Evolutionary conservation across 495 filamentous ascomycete species (phyloP).

Genomic region (Penicillium maclennaniae): DNA sequence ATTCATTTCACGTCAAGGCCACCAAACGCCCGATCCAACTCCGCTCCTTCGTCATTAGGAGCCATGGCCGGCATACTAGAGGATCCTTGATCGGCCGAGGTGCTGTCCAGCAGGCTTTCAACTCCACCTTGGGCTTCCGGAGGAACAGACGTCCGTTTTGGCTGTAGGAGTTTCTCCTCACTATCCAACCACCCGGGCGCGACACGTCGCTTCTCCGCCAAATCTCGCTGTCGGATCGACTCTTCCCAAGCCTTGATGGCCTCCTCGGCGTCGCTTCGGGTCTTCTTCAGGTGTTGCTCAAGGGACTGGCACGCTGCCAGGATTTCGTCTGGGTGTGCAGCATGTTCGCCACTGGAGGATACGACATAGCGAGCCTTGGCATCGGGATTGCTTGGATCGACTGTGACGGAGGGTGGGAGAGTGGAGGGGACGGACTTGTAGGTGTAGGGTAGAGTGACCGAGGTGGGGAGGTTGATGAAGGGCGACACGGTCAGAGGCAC

Average conservation of each 20-base stretch:
- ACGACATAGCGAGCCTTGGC: conserved; percentile 64
- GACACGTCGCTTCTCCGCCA: conserved; percentile 86
- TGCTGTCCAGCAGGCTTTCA: conserved; percentile 45
- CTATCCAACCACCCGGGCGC: conserved; percentile 95
- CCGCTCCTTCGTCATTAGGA: conserved; percentile 62
- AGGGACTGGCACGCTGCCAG: conserved; percentile 73
- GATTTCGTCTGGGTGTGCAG: conserved; percentile 77
- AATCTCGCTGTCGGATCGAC: conserved; percentile 65
- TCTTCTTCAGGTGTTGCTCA: conserved; percentile 64
- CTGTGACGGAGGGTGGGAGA: conserved; percentile 72
- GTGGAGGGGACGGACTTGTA: conserved; percentile 86
- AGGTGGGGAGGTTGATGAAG: conserved; percentile 84
- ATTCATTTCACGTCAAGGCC: conserved; percentile 51
- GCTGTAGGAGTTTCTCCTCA: conserved; percentile 78
- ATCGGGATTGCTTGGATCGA: conserved; percentile 41
- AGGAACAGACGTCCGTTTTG: conserved; percentile 32
- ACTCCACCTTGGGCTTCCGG: conserved; percentile 18
- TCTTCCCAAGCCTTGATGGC: conserved; percentile 69
- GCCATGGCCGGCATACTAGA: conserved; percentile 44
- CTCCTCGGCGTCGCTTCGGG: conserved; percentile 58
- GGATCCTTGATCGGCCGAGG: conserved; percentile 37
- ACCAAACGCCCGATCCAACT: conserved; percentile 88
- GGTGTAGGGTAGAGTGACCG: conserved; percentile 90
- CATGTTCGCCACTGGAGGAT: conserved; percentile 66
- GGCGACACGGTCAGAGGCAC: conserved; percentile 90